Conservation (phyloP, 345 rosid genomes). For the Arabidopsis arenosa region DNA sequence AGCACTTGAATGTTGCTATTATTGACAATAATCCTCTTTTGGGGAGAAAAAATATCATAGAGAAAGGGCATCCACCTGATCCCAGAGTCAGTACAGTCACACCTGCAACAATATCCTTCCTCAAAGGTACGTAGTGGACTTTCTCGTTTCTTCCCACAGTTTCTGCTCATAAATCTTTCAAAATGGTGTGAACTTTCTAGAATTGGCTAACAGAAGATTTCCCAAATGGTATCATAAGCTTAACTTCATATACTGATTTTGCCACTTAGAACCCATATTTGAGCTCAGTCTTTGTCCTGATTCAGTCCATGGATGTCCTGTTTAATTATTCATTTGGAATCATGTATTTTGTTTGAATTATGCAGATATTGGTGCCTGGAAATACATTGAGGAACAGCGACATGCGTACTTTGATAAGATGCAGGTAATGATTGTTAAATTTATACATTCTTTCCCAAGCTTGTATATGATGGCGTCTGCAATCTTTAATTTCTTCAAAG, state of each 20-base stretch:
- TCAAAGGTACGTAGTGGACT: slow-evolving; percentile 64
- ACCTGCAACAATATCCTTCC: slow-evolving; percentile 77
- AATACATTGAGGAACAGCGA: slow-evolving; percentile 73
- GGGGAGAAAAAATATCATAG: slow-evolving; percentile 52
- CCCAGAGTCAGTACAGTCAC: slow-evolving; percentile 94
- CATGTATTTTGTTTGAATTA: slow-evolving; percentile 8
- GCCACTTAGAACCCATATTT: not conserved
- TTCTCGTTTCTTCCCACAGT: not conserved
- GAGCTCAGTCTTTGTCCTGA: slow-evolving; percentile 5
- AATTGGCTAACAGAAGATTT: slow-evolving; percentile 1
- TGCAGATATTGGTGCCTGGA: slow-evolving; percentile 94
- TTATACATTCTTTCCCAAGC: slow-evolving; percentile 20
- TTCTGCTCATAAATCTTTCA: slow-evolving; percentile 1
- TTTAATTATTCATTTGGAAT: not conserved
- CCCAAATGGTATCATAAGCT: not conserved
- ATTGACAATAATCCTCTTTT: slow-evolving; percentile 86
- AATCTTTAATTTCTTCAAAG: not conserved
- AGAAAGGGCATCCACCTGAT: slow-evolving; percentile 79
- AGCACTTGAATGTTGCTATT: slow-evolving; percentile 82
- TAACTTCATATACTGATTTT: slow-evolving; percentile 18
- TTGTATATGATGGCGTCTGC: slow-evolving; percentile 4
- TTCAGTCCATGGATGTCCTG: not conserved
- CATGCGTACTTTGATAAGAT: slow-evolving; percentile 94
- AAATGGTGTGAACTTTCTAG: not conserved
- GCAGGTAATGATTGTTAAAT: slow-evolving; percentile 59